Evolutionary conservation across 1,284 basidiomycete genomes (phyloP).

Genomic region (Trichosporon sp.): DNA sequence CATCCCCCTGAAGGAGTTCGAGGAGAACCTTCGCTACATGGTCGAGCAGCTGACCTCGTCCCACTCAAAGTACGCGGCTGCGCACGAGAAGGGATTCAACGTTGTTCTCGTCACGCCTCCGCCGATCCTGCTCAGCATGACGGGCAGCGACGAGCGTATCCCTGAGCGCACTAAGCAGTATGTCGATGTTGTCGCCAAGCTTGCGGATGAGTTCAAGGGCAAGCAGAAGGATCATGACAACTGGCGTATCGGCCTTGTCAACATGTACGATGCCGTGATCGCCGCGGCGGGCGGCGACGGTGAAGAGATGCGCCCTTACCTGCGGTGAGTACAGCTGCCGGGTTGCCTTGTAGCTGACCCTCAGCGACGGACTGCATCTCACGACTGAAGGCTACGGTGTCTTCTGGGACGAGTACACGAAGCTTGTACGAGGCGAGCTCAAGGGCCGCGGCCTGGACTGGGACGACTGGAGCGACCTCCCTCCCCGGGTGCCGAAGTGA

Average conservation of each 20-base stretch:
- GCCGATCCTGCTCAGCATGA: constrained; percentile 62
- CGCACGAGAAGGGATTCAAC: constrained; percentile 22
- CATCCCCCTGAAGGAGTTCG: constrained; percentile 26
- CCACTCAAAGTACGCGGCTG: constrained; percentile 19
- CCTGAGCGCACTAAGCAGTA: constrained; percentile 62
- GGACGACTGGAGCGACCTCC: constrained; percentile 29
- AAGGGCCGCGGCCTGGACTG: constrained; percentile 37
- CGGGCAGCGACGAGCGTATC: constrained; percentile 51
- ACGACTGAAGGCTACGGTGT: constrained; percentile 67
- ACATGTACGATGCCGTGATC: constrained; percentile 64
- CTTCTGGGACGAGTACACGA: constrained; percentile 61
- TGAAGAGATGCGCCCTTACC: constrained; percentile 46
- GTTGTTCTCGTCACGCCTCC: constrained; percentile 79
- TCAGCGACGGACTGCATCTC: constrained; percentile 70
- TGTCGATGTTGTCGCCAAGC: constrained; percentile 61
- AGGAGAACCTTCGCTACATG: constrained; percentile 26
- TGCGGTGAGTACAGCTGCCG: constrained; percentile 10
- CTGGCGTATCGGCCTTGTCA: constrained; percentile 57
- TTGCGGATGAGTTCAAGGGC: constrained; percentile 55
- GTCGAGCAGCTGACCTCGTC: constrained; percentile 24
- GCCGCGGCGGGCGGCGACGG: constrained; percentile 55
- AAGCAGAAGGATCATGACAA: constrained; percentile 10
- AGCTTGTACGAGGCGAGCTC: constrained; percentile 58
- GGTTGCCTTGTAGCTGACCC: not conserved
- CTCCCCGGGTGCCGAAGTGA: constrained; percentile 18